Conservation (phyloP, 2,329 filamentous ascomycete species). For the Aureobasidium musti region DNA sequence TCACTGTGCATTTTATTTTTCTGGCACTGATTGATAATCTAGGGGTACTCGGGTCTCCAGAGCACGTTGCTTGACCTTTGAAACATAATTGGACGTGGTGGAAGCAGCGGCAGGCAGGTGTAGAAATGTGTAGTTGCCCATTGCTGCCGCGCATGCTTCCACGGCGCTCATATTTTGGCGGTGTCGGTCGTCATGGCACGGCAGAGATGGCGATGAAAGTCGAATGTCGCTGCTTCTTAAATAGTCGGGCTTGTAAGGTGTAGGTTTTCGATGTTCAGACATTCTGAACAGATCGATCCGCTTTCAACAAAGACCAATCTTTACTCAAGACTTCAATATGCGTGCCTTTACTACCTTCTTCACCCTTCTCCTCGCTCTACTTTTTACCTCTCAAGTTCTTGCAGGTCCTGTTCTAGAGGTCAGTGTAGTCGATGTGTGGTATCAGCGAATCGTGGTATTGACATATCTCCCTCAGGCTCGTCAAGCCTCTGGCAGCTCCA, state of each 20-base stretch:
- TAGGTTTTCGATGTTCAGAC: neutral
- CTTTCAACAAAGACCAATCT: neutral
- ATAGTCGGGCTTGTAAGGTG: neutral
- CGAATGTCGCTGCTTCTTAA: neutral
- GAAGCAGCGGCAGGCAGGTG: neutral
- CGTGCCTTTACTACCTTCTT: neutral
- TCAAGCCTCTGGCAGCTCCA: conserved; percentile 1
- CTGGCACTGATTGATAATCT: neutral
- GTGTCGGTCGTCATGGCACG: neutral
- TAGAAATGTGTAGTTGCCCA: neutral
- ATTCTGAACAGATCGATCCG: neutral
- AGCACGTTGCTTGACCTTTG: neutral
- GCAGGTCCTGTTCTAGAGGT: neutral
- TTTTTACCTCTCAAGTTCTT: neutral
- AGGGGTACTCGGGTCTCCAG: neutral
- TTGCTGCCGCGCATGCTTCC: neutral
- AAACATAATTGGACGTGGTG: neutral
- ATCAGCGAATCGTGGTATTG: neutral
- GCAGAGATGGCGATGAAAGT: neutral
- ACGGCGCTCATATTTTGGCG: neutral
- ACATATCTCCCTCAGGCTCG: neutral
- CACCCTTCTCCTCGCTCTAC: neutral
- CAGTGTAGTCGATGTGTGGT: neutral
- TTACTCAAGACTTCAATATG: neutral
- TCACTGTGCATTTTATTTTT: conserved; percentile 5